Base-by-base conservation (phyloP, 106 monocot genomes). In the Iris macrosiphon region DNA sequence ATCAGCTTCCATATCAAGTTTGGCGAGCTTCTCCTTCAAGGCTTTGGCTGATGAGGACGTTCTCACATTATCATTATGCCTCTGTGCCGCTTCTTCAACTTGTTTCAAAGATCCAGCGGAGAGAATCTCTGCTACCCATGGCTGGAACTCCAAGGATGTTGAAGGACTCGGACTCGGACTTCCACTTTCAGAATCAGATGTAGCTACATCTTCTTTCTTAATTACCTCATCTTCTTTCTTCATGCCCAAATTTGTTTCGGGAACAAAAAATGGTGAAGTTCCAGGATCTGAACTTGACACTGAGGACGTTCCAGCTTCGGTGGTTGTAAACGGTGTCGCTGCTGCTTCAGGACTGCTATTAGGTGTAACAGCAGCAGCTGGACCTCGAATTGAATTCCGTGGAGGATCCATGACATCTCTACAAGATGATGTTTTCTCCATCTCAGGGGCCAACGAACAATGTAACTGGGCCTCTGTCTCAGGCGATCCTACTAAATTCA, bases 231-330 rank as follows among this genome's bases (percentile, higher is more conserved):
- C 58, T n/a, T 63, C 43, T 45, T 76, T 79, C 73, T 70, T 76
- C 14, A 47, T 12, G 8, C 16, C 34, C 12, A 40, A 15, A 45
- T 79, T 74, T 26, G 57, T 65, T 41, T 89, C 83, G 40, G 79
- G 65, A 20, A 62, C 39, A 45, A 57, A 74, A 71, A 77, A 76
- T 4, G 85, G 90, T 27, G 90, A 90, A 64, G 90, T 72, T 51
- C 74, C 77, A 10, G 68, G 77, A 69, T 85, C 90, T 19, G 90
- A 85, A 43, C 90, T 90, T 19, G 81, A 85, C 21, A 78, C 62
- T 13, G 90, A 90, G n/a, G 85, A 81, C 15, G 90, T 65, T 52
- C 80, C 85, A 25, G 68, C 71, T 65, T 84, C 85, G 48, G 84
- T 90, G 38, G 56, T 20, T 41, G 74, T 78, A 64, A 85, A 90